Conservation (phyloP, 225 moss, liverwort and hornwort species). For the Pseudoscleropodium purum region DNA sequence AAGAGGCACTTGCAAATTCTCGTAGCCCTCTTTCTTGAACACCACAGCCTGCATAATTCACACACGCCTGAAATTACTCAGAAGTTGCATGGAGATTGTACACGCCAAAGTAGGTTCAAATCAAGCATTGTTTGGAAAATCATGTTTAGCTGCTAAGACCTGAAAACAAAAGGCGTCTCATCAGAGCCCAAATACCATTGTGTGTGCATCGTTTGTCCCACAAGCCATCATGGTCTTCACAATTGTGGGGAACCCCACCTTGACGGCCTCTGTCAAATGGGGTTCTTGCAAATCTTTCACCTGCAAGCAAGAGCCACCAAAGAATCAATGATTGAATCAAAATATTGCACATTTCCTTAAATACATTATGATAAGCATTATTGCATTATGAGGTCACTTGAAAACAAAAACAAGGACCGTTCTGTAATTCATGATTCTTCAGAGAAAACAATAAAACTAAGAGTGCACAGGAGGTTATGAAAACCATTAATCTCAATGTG, state of each 20-base stretch:
- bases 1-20: slow-evolving; percentile 63
- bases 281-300: slow-evolving; percentile 69
- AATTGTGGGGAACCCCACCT: slow-evolving; percentile 65
- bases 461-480: background rate
- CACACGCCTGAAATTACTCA: background rate
- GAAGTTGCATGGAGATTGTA: background rate
- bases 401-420: background rate
- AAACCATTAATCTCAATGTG: background rate
- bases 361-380: background rate
- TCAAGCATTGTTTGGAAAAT: background rate
- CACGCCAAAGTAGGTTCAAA: background rate
- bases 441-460: background rate
- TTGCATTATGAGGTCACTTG: background rate
- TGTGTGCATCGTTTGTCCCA: slow-evolving; percentile 70
- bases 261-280: slow-evolving; percentile 38
- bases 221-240: slow-evolving; percentile 91
- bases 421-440: background rate
- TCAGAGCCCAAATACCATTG: slow-evolving; percentile 41
- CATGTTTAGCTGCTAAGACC: background rate
- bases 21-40: slow-evolving; percentile 64
- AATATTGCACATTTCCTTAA: background rate
- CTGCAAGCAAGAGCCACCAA: slow-evolving; percentile 16
- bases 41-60: slow-evolving; percentile 63
- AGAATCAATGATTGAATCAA: background rate
- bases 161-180: background rate